A percentile compares a stretch with the other conserved stretches of the same genome.
These are phyloP conservation scores for Fragosphaeria purpurea DNA, from an alignment of 2,329 filamentous ascomycete genomes.

Conservation along the genomic window DNA sequence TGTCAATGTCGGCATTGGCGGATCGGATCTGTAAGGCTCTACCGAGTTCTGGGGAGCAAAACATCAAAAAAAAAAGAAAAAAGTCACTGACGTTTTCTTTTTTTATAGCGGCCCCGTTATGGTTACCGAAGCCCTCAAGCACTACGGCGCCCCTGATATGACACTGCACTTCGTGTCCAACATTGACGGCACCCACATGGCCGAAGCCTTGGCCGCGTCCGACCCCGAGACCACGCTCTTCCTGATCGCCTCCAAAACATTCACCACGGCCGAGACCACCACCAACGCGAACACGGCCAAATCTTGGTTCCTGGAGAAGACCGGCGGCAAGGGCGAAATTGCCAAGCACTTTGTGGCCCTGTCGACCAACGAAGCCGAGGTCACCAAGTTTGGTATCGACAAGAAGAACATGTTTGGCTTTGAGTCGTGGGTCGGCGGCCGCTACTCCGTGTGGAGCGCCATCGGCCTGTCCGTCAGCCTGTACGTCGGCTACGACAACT, in stretches of 20 bases:
- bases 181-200: conserved; percentile 97
- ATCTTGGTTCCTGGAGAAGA: conserved; percentile 86
- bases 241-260: conserved; percentile 97
- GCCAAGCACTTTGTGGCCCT: conserved; percentile 98
- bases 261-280: conserved; percentile 93
- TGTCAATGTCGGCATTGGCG: conserved; percentile 95
- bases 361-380: conserved; percentile 89
- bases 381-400: conserved; percentile 98
- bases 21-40: conserved; percentile 78
- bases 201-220: conserved; percentile 78
- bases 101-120: conserved; percentile 76
- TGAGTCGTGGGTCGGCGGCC: conserved; percentile 94
- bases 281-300: conserved; percentile 98
- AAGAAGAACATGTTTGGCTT: conserved; percentile 99
- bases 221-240: conserved; percentile 98
- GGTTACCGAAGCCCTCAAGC: conserved; percentile 95
- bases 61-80: not conserved
- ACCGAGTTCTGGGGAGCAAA: not conserved
- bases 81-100: too few relatives aligned
- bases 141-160: conserved; percentile 77
- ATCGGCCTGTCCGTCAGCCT: conserved; percentile 91
- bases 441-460: conserved; percentile 98
- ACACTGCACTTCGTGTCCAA: conserved; percentile 98
- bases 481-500: conserved; percentile 96
- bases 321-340: conserved; percentile 67